Percentiles rank a stretch among this genome's conserved stretches.
phyloP scores from a whole-genome alignment of 1,139 yeast genomes.

The Nakaseomyces bracarensis region DNA sequence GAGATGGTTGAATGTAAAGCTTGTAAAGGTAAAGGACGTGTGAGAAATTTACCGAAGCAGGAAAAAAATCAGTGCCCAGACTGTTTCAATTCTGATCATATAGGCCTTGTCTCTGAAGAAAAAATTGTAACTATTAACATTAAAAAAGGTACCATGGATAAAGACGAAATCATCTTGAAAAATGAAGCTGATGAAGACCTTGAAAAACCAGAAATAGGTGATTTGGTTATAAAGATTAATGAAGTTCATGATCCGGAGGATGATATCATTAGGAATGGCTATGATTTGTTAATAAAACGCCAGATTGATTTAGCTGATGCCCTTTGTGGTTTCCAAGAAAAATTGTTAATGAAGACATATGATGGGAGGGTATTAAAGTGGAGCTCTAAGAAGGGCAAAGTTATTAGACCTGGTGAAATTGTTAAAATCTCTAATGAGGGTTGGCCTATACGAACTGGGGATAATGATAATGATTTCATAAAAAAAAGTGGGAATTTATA shows the following conservation, averaged over 20 bases:
- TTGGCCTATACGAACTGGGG: slow-evolving; percentile 55
- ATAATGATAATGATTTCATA: slow-evolving; percentile 8
- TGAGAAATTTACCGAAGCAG: slow-evolving; percentile 37
- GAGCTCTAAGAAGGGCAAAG: slow-evolving; percentile 65
- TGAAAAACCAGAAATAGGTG: slow-evolving; percentile 63
- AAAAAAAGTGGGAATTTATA: slow-evolving; percentile 62
- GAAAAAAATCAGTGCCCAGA: slow-evolving; percentile 68
- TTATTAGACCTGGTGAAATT: slow-evolving; percentile 68
- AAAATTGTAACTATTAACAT: slow-evolving; percentile 73
- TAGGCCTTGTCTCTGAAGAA: slow-evolving; percentile 53
- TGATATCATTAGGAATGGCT: slow-evolving; percentile 43
- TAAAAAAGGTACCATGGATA: slow-evolving; percentile 58
- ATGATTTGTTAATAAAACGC: slow-evolving; percentile 56
- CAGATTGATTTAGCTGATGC: slow-evolving; percentile 70
- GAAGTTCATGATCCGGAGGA: slow-evolving; percentile 30
- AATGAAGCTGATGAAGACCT: slow-evolving; percentile 76
- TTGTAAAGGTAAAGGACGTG: slow-evolving; percentile 67
- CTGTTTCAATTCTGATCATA: slow-evolving; percentile 48
- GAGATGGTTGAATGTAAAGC: slow-evolving; percentile 54
- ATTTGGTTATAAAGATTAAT: slow-evolving; percentile 54
- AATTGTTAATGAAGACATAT: slow-evolving; percentile 55
- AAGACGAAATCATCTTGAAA: slow-evolving; percentile 51
- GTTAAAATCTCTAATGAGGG: slow-evolving; percentile 71
- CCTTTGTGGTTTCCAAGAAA: slow-evolving; percentile 29
- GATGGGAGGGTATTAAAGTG: slow-evolving; percentile 70